Evolutionary conservation across 345 rosid species (phyloP).

Genomic region (Clausena lansium): DNA sequence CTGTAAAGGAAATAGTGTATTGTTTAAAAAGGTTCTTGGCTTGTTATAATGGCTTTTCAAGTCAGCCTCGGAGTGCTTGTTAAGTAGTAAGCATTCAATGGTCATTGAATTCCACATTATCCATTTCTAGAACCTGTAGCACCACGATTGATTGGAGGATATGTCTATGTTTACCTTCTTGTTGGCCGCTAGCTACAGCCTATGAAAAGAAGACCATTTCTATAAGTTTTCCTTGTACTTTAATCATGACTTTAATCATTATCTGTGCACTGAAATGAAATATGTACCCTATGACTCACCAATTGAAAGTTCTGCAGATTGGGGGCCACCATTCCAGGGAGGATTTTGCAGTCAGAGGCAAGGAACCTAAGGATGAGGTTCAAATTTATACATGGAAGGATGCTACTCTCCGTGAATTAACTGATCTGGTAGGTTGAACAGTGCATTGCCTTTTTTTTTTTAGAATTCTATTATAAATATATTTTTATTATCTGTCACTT

Average conservation of each 20-base stretch:
- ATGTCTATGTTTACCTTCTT: not conserved
- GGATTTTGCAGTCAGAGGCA: conserved; percentile 93
- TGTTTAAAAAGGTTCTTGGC: not conserved
- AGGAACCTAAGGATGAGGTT: conserved; percentile 96
- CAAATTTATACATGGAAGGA: conserved; percentile 98
- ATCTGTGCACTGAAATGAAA: not conserved
- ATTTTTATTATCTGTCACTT: not conserved
- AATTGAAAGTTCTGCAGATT: conserved; percentile 38
- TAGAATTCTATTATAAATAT: not conserved
- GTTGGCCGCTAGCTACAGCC: not conserved
- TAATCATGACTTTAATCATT: not conserved
- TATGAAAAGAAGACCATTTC: not conserved
- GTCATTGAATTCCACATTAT: not conserved
- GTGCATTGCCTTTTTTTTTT: not conserved
- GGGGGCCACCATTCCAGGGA: conserved; percentile 82
- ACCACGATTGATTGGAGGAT: not conserved
- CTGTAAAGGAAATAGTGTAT: not conserved
- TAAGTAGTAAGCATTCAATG: not conserved
- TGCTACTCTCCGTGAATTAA: conserved; percentile 84
- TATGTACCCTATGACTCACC: not conserved
- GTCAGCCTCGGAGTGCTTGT: not conserved
- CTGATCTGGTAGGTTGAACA: conserved; percentile 64
- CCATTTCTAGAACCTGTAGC: not conserved
- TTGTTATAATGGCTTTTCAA: not conserved
- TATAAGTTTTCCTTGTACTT: not conserved